These are phyloP conservation scores for Zygosaccharomyces kombuchaensis DNA, from an alignment of 805 yeast species.

Conservation along the genomic window DNA sequence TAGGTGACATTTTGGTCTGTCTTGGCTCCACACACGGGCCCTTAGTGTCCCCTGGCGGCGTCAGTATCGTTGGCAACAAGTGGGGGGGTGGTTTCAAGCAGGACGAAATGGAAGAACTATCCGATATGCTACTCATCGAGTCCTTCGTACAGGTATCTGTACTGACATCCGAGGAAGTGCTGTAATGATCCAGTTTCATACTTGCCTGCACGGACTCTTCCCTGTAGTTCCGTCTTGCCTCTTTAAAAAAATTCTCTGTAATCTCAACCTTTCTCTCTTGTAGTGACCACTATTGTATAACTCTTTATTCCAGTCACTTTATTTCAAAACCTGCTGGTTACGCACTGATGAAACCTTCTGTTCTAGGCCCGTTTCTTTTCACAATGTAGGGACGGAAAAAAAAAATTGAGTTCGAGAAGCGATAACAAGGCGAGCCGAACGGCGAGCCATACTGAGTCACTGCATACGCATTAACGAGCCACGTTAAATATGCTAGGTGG, in stretches of 20 bases:
- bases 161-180: conserved; percentile 4
- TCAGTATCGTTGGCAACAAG: conserved; percentile 1
- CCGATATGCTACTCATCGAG: conserved; percentile 4
- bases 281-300: not conserved
- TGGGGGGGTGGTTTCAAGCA: conserved; percentile 3
- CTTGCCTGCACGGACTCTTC: not conserved
- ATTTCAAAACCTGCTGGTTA: not conserved
- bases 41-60: conserved; percentile 1
- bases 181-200: conserved; percentile 5
- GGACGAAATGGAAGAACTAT: conserved; percentile 2
- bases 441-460: not conserved
- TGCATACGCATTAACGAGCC: no score
- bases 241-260: not conserved
- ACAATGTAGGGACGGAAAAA: not conserved
- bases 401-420: not conserved
- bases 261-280: not conserved
- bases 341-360: conserved; percentile 3
- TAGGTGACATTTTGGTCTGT: not conserved
- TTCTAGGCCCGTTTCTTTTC: conserved; percentile 4
- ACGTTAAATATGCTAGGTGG: no score
- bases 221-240: not conserved
- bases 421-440: not conserved
- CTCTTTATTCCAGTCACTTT: not conserved
- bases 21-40: not conserved
- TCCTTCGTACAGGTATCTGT: conserved; percentile 5